Percentiles rank a stretch among this genome's conserved stretches.
Conservation (phyloP, 1,139 yeast genomes). For the Diutina pseudorugosa region DNA sequence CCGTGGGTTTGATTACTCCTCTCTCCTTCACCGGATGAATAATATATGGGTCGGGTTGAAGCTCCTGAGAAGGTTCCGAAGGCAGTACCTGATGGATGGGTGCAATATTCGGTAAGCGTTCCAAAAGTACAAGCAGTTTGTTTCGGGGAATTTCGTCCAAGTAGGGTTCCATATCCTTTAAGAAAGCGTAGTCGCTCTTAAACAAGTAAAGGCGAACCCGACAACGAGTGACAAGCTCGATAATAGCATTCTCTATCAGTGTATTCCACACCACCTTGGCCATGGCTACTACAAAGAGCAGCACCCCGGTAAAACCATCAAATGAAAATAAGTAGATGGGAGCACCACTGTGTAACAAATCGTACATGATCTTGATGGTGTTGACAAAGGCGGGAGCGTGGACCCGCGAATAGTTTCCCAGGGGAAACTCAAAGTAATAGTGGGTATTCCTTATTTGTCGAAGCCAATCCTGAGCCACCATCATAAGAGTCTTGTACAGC, state of each 20-base stretch:
- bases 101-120: background rate
- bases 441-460: background rate
- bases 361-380: background rate
- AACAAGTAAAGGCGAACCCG: slow-evolving; percentile 19
- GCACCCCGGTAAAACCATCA: slow-evolving; percentile 31
- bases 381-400: background rate
- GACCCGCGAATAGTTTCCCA: background rate
- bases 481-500: background rate
- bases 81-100: background rate
- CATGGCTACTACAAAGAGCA: slow-evolving; percentile 14
- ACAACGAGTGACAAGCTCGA: slow-evolving; percentile 8
- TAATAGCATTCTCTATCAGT: slow-evolving; percentile 14
- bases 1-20: background rate
- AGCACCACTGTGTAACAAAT: background rate
- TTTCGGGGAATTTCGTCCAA: slow-evolving; percentile 11
- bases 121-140: background rate
- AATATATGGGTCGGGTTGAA: background rate
- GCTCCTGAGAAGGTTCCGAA: background rate
- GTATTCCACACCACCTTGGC: slow-evolving; percentile 4
- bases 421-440: slow-evolving; percentile 1
- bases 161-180: slow-evolving; percentile 21
- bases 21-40: background rate
- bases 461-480: background rate
- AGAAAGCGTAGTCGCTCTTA: slow-evolving; percentile 20
- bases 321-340: slow-evolving; percentile 21